A percentile compares a stretch with the other conserved stretches of the same genome.
These are phyloP conservation scores for Neonectria ditissima DNA, from an alignment of 2,329 filamentous ascomycete genomes.

Conservation along the genomic window DNA sequence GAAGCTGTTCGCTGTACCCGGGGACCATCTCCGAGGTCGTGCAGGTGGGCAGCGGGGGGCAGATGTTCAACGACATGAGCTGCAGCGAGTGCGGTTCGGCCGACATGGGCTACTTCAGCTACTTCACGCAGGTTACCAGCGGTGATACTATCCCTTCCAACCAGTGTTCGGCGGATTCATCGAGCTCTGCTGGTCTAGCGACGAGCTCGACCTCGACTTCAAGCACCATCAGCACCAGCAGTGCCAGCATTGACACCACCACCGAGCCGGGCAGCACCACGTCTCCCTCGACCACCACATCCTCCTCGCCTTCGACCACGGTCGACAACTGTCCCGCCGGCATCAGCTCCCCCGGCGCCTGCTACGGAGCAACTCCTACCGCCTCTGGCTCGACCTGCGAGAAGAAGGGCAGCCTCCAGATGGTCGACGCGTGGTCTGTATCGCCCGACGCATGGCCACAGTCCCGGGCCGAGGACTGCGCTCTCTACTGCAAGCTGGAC, in stretches of 20 bases:
- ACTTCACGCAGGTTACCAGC: constrained; percentile 27
- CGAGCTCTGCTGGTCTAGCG: not conserved
- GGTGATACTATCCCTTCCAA: constrained; percentile 16
- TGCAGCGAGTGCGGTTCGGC: constrained; percentile 34
- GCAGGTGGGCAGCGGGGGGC: constrained; percentile 7
- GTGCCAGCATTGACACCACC: constrained; percentile 1
- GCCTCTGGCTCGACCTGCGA: constrained; percentile 23
- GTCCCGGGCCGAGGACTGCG: constrained; percentile 30
- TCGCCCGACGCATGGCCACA: constrained; percentile 7
- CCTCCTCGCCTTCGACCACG: constrained; percentile 6
- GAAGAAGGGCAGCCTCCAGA: constrained; percentile 20
- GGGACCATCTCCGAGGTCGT: constrained; percentile 32
- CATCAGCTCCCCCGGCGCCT: constrained; percentile 26
- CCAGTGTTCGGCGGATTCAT: constrained; percentile 8
- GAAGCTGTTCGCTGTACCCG: constrained; percentile 32
- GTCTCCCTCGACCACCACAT: not conserved
- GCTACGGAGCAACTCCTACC: constrained; percentile 8
- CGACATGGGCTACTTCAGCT: constrained; percentile 35
- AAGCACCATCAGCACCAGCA: not conserved
- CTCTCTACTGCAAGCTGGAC: constrained; percentile 31
- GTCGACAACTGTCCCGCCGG: constrained; percentile 21
- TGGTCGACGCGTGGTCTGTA: constrained; percentile 16
- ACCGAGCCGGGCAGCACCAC: constrained; percentile 1
- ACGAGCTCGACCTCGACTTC: constrained; percentile 2
- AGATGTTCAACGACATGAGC: constrained; percentile 34